A percentile compares a stretch with the other conserved stretches of the same genome.
Evolutionary conservation across 257 asterid genomes (phyloP).

Genomic region (Voacanga thouarsii): DNA sequence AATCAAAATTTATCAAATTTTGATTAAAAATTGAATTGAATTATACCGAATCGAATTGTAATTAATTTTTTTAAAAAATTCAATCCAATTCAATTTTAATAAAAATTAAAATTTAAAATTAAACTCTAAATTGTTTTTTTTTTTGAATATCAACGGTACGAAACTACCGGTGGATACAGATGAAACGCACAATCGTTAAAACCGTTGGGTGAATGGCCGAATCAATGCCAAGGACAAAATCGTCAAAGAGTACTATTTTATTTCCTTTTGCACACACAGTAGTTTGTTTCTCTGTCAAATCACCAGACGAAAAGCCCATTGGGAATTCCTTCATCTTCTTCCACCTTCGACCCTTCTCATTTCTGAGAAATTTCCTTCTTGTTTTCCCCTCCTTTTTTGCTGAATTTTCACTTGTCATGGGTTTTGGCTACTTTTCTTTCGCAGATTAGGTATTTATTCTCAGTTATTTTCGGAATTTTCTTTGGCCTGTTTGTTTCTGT

Average conservation of each 20-base stretch:
- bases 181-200: slow-evolving; percentile 5
- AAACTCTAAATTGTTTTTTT: too few relatives aligned
- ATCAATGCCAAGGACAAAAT: slow-evolving; percentile 31
- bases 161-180: background rate
- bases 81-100: too few relatives aligned
- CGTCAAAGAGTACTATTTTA: slow-evolving; percentile 21
- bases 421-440: background rate
- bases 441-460: slow-evolving; percentile 1
- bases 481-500: background rate
- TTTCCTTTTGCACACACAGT: background rate
- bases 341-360: slow-evolving; percentile 31
- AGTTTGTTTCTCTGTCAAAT: slow-evolving; percentile 24
- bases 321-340: slow-evolving; percentile 18
- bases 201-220: slow-evolving; percentile 40
- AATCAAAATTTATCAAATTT: too few relatives aligned
- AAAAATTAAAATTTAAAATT: too few relatives aligned
- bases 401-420: slow-evolving; percentile 8
- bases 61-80: too few relatives aligned
- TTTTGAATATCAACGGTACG: background rate
- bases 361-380: slow-evolving; percentile 27
- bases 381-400: background rate
- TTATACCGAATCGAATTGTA: too few relatives aligned
- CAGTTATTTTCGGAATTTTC: background rate
- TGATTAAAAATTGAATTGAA: too few relatives aligned
- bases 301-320: slow-evolving; percentile 8